Percentiles rank a stretch among this genome's conserved stretches.
These are phyloP conservation scores for Tricholoma sp. DNA, from an alignment of 768 basidiomycete genomes.

Conservation along the genomic window DNA sequence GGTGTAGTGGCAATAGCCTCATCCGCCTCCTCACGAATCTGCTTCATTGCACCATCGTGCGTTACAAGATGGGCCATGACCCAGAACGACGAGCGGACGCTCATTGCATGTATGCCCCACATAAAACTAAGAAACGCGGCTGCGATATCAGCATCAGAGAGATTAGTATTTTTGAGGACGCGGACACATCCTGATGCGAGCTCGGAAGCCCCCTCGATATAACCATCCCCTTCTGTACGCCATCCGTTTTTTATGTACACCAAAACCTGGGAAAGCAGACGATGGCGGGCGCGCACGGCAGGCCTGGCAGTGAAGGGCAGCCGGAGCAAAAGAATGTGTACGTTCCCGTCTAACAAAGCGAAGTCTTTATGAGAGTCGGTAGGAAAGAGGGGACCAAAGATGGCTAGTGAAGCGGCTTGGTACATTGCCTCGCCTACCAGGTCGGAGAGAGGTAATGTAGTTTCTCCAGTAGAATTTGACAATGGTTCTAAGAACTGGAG, in stretches of 20 bases:
- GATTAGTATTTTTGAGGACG: neutral
- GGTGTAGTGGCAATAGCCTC: neutral
- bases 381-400: constrained; percentile 1
- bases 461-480: neutral
- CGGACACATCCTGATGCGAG: neutral
- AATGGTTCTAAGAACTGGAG: neutral
- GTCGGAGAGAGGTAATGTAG: neutral
- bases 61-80: constrained; percentile 1
- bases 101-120: constrained; percentile 1
- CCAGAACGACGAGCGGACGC: neutral
- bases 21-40: neutral
- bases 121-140: neutral
- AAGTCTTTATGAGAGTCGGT: neutral
- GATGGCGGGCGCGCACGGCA: neutral
- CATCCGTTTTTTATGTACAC: neutral
- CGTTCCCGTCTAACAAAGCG: neutral
- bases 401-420: neutral
- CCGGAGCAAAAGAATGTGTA: neutral
- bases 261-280: neutral
- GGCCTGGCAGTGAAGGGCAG: neutral
- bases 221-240: neutral
- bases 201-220: constrained; percentile 1
- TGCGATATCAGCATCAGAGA: neutral
- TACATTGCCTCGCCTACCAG: neutral
- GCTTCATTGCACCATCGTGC: neutral